Evolutionary conservation across 257 asterid genomes (phyloP), one percentile per base, ranked within the genome.

Genomic region (Solanum tacnaense): DNA sequence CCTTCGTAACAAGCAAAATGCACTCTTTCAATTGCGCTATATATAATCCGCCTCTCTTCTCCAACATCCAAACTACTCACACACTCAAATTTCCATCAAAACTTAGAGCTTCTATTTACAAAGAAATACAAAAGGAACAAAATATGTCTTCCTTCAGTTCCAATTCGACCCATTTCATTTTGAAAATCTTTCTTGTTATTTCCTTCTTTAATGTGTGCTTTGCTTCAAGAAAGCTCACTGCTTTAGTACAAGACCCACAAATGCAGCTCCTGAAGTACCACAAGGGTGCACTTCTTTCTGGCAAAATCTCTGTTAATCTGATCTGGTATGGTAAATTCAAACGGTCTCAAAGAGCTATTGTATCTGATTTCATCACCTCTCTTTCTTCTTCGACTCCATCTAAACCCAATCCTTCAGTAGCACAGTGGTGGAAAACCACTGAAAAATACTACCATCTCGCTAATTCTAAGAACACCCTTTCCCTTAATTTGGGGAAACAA

Each of bases 311-410:
- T 35, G 88, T 95, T 0, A 94, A 94, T 46, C 88, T 94, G 12
- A 93, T 95, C 0, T 95, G 96, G 96, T 95, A 95, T 87, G 98
- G 98, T 10, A 91, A 93, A 10, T 94, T 94, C 93, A 92, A 91
- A 67, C 94, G 98, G 0, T 85, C 96, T 39, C 98, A 95, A 29
- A 91, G 91, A 68, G 93, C 98, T 6, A 92, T 95, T 38, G 89
- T 94, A 71, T 84, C 96, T 6, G 98, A 94, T 85, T 95, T 94
- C 93, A 85, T 95, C 68, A 83, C 93, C 76, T 94, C 98, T 0
- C 89, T 95, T 10, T 90, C 95, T 1, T 65, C 93, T 1, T 68
- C 89, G 0, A 46, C 89, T 5, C 70, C 92, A 3, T 12, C 23
- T 44, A 56, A 49, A 25, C 6, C 88, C 93, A 90, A 67, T 27